Conservation (phyloP, 495 filamentous ascomycete genomes). For the Aspergillus affinis region DNA sequence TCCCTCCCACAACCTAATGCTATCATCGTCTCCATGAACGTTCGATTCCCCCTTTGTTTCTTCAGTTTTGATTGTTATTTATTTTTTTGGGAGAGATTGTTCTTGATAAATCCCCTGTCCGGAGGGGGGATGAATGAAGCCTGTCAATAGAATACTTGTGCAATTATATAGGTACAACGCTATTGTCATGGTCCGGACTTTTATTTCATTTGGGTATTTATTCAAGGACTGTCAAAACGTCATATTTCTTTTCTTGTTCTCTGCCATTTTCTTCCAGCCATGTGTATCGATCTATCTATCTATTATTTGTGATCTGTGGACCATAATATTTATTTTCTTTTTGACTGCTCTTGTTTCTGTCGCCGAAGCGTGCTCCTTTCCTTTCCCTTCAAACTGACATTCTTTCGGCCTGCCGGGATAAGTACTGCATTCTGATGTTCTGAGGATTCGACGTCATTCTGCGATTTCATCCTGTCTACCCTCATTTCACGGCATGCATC, state of each 20-base stretch:
- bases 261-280: constrained; percentile 1
- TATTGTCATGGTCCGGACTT: constrained; percentile 15
- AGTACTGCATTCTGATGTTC: too few relatives aligned
- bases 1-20: constrained; percentile 30
- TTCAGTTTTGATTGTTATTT: constrained; percentile 21
- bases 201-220: not conserved
- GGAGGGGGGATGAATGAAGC: constrained; percentile 9
- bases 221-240: constrained; percentile 8
- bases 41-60: constrained; percentile 50
- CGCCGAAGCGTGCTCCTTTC: not conserved
- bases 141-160: constrained; percentile 26
- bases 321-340: not conserved
- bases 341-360: too few relatives aligned
- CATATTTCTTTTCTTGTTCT: not conserved
- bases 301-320: not conserved
- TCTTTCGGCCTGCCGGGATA: too few relatives aligned
- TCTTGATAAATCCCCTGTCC: constrained; percentile 13
- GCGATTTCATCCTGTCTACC: not conserved
- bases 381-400: too few relatives aligned
- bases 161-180: constrained; percentile 22
- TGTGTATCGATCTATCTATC: not conserved
- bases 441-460: not conserved
- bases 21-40: constrained; percentile 46
- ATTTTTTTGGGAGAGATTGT: constrained; percentile 22
- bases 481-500: not conserved